Base-by-base conservation (phyloP, 2,329 filamentous ascomycete species). In the Fusarium sororula region DNA sequence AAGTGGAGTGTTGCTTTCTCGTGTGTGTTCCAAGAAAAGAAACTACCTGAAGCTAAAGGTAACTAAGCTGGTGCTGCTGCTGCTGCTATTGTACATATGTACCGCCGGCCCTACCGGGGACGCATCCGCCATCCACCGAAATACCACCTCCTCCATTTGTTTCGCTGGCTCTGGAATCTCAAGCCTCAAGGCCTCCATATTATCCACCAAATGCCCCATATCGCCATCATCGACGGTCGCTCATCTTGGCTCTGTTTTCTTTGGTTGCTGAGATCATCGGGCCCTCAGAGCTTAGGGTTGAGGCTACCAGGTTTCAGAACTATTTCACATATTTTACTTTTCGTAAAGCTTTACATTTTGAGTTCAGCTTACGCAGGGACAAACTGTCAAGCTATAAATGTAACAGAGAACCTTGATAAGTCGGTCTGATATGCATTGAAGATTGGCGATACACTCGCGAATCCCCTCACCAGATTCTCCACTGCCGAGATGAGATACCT, bases 21-120 rank as follows among this genome's bases (percentile, higher is more conserved):
- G 39, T 44, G 32, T 32, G 24, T 72, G 68, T 74, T 69, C 72
- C 68, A 74, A 62, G 64, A 74, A 69, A 72, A 72, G 72, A 75
- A 75, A 66, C 37, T 26, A 35, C 35, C 51, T 54, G 35, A 18
- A 55, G 51, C 35, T 55, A 54, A 26, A 0, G 8, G 6, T 32
- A 18, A 20, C 32, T 54, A 26, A 18, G 18, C 47, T n/a, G 26
- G 5, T 32, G 24, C 14, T 26, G 24, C 24, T 22, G 39, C 7
- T 35, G 35, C n/a, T 57, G 39, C 55, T 28, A 48, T n/a, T 30
- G 22, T 39, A n/a, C n/a, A n/a, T n/a, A 45, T 24, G 24, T 24
- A 26, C 37, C 15, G 58, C 67, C 71, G 67, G 71, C 50, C 57
- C 44, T 72, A 48, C 68, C 72, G 63, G 72, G 47, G 59, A 62